Base-by-base conservation (phyloP, 2,329 filamentous ascomycete genomes). In the Cercospora zeina region DNA sequence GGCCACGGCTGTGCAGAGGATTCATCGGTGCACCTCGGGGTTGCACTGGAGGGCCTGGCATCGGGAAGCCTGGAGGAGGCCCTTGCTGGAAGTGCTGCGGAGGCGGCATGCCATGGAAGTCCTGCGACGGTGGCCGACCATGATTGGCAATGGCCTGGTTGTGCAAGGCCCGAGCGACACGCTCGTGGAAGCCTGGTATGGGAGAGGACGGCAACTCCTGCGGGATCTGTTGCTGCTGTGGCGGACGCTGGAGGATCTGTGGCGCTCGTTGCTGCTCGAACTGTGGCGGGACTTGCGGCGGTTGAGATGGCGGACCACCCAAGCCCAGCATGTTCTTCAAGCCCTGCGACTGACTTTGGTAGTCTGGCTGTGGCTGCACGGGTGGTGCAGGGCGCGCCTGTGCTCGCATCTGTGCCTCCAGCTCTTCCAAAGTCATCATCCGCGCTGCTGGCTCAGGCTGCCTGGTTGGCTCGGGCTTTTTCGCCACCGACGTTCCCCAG, bases 341-440 rank as follows among this genome's bases (percentile, higher is more conserved):
- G n/a, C 72, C 72, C 54, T 71, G 68, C 30, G 71, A 72, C 61
- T 74, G 72, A 10, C 69, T 67, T 16, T 69, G 65, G 16, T 66
- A 64, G 13, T 67, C 65, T 34, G 62, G 69, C 47, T 62, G 54
- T 27, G 61, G 62, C 50, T 65, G 63, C 27, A 62, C 63, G 7
- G 62, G 63, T 31, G 70, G 68, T 11, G 68, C 63, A 8, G 71
- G 67, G 27, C 85, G 83, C 33, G 85, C 78, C 68, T 93, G 88
- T 34, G 85, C 82, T 63, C 90, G 86, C 88, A 99, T 93, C 67
- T 91, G 88, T 58, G 93, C 93, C 78, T 99, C 95, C 19, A 99
- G 93, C 79, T 99, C 95, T 75, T 97, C 95, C 72, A 99, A 77
- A 71, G 91, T 97, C 89, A 99, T 88, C 78, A 97, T 88, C 80